Base-by-base conservation (phyloP, 495 filamentous ascomycete species). In the Penicillium turbatum region DNA sequence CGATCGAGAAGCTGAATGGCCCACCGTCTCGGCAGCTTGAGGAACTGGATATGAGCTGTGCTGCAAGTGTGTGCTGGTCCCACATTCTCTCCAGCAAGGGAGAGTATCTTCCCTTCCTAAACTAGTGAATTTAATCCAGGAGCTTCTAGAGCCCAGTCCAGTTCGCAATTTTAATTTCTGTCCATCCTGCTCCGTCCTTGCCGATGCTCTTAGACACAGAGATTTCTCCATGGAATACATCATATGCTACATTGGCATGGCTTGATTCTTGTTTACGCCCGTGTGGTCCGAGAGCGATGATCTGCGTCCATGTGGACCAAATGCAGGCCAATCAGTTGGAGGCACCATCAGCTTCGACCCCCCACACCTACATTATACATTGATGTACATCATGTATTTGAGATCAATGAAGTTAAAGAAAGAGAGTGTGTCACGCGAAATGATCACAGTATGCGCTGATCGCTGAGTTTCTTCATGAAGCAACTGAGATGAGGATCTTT, bases 31-130 rank as follows among this genome's bases (percentile, higher is more conserved):
- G 48, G 38, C 37, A 24, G 40, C 30, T 13, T 19, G n/a, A 35
- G 30, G 38, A 35, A 51, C 39, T 26, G 29, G 48, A 50, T n/a
- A 31, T 24, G 19, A 38, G 34, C 6, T 31, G 47, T 38, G 32
- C 36, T 51, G 48, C 21, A 19, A 32, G 38, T 51, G 30, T 43
- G 30, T 35, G 38, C 19, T 27, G 39, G 49, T 43, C 10, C 49
- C 49, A 51, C 49, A 51, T 51, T 51, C 49, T 26, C 49, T 17
- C 19, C 49, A 51, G 49, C 38, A 51, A 51, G 49, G 49, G 49
- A n/a, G 27, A 34, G 41, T 19, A 34, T 11, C 17, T 5, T 29
- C 16, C 17, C 15, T 13, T 11, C 29, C 38, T 4, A 24, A 24
- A 24, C 49, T 51, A 51, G 30, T 35, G 38, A 51, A 43, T 35